These are phyloP conservation scores for Lophium mytilinum DNA, from an alignment of 495 filamentous ascomycete species.

Conservation along the genomic window DNA sequence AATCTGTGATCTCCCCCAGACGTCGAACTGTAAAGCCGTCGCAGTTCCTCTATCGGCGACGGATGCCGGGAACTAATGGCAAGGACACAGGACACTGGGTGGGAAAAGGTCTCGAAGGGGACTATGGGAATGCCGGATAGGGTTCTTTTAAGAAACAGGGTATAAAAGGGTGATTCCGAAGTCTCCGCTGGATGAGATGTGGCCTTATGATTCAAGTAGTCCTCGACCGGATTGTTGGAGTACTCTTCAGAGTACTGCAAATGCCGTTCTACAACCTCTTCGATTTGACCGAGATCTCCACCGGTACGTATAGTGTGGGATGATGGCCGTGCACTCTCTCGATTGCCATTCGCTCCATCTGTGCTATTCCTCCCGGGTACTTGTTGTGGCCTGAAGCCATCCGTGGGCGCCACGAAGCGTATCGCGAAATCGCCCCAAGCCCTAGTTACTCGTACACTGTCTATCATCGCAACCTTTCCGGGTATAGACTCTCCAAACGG, in stretches of 20 bases:
- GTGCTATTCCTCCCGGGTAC: slow-evolving; percentile 31
- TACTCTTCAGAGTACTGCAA: slow-evolving; percentile 38
- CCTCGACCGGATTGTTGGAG: slow-evolving; percentile 25
- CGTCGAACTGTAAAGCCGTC: slow-evolving; percentile 71
- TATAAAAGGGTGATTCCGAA: slow-evolving; percentile 59
- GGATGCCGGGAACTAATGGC: slow-evolving; percentile 83
- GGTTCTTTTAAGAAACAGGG: slow-evolving; percentile 71
- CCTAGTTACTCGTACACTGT: slow-evolving; percentile 74
- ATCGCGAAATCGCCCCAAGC: slow-evolving; percentile 86
- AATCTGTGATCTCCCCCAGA: slow-evolving; percentile 56
- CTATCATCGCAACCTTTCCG: slow-evolving; percentile 82
- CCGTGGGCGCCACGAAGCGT: slow-evolving; percentile 63
- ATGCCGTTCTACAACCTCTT: slow-evolving; percentile 50
- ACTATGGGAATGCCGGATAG: slow-evolving; percentile 68
- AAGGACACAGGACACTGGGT: slow-evolving; percentile 93
- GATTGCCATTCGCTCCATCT: slow-evolving; percentile 27
- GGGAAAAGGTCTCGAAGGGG: slow-evolving; percentile 85
- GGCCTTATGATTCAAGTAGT: slow-evolving; percentile 31
- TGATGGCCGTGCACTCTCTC: slow-evolving; percentile 9
- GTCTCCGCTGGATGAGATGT: slow-evolving; percentile 1
- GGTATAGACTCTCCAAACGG: slow-evolving; percentile 86
- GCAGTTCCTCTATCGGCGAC: slow-evolving; percentile 71
- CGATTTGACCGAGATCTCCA: slow-evolving; percentile 48
- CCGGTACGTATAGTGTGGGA: slow-evolving; percentile 30
- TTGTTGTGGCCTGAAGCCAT: slow-evolving; percentile 49